phyloP scores from a whole-genome alignment of 1,284 basidiomycete genomes.

The Leccinum angustisporum region DNA sequence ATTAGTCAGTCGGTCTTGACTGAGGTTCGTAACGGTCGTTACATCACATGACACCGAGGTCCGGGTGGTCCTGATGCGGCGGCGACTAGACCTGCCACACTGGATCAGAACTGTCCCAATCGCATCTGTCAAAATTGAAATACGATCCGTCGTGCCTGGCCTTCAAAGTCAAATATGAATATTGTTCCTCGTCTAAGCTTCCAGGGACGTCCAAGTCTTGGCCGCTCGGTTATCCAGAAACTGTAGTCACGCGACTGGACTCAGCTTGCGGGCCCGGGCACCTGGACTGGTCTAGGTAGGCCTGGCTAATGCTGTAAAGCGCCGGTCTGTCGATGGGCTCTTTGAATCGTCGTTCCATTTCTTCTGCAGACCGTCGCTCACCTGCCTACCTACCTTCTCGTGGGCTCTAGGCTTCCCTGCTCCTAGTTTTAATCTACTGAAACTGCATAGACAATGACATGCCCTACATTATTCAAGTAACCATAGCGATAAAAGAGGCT shows the following conservation, averaged over 20 bases:
- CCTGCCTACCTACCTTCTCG: background rate
- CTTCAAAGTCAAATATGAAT: background rate
- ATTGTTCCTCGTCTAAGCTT: background rate
- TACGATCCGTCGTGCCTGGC: background rate
- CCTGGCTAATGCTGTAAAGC: background rate
- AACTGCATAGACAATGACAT: background rate
- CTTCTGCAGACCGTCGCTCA: background rate
- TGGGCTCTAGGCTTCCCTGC: background rate
- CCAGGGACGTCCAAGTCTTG: background rate
- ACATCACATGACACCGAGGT: background rate
- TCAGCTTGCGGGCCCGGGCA: background rate
- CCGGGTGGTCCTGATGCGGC: no score
- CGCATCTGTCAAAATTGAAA: background rate
- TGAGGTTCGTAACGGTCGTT: background rate
- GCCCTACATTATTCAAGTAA: background rate
- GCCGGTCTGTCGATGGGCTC: background rate
- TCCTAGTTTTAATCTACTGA: background rate
- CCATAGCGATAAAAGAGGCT: background rate
- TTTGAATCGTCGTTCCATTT: background rate
- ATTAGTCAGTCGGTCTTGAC: background rate
- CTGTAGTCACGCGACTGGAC: background rate
- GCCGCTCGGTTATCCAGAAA: background rate
- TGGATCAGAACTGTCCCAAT: background rate
- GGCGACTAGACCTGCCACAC: no score
- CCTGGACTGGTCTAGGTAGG: no score